These are phyloP conservation scores for Naganishia friedmannii DNA, from an alignment of 768 basidiomycete genomes.

Conservation along the genomic window DNA sequence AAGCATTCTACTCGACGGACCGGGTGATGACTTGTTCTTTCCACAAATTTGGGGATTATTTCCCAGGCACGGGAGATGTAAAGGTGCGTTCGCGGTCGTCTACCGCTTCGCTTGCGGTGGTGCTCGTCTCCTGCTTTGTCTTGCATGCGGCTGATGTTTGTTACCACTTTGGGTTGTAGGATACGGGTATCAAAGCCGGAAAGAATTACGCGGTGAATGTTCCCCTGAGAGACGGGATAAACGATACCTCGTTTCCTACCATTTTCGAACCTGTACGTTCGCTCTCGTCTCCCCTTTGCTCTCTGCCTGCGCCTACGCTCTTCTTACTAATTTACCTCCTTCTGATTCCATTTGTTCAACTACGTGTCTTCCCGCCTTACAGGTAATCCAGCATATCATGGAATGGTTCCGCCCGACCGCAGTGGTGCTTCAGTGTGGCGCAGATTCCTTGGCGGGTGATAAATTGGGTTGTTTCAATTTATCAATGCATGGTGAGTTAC, in stretches of 20 bases:
- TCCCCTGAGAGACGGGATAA: conserved; percentile 88
- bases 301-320: background rate
- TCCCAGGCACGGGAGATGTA: conserved; percentile 92
- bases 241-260: conserved; percentile 88
- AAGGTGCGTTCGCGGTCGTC: background rate
- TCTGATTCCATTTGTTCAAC: no score
- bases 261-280: conserved; percentile 85
- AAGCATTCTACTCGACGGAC: conserved; percentile 98
- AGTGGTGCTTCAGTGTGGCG: conserved; percentile 94
- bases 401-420: conserved; percentile 90
- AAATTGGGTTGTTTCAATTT: conserved; percentile 93
- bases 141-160: background rate
- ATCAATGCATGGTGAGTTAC: conserved; percentile 75
- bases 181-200: conserved; percentile 73
- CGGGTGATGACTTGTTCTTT: conserved; percentile 98
- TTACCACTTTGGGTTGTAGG: conserved; percentile 54
- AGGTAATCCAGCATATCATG: conserved; percentile 93
- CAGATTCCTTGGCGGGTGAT: conserved; percentile 93
- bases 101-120: no score
- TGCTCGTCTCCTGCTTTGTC: background rate
- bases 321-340: background rate
- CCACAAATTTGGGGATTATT: conserved; percentile 93
- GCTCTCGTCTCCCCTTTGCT: conserved; percentile 21
- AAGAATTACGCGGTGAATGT: conserved; percentile 86
- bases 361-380: background rate